Evolutionary conservation across 176 grass and related monocot genomes (phyloP), one percentile per base, ranked within the genome.

Genomic region (Avena insularis): DNA sequence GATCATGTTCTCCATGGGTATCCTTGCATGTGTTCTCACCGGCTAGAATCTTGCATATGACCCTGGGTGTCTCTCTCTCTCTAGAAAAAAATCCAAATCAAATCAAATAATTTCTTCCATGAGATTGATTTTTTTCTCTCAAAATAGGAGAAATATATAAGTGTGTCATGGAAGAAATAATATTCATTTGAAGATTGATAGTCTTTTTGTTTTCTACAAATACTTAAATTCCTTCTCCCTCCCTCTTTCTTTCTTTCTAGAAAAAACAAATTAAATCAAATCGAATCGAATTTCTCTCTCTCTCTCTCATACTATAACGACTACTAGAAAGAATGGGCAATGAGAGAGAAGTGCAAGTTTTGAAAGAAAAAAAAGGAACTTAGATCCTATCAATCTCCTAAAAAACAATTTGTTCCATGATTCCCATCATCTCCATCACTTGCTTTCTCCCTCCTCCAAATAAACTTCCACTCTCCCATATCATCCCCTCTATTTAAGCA

Each of bases 401-500:
- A 3, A 20, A 17, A 83, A 48, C 53, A 80, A 8, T 82, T 53
- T 85, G 29, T 3, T 58, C 2, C 63, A 81, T 90, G 31, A 77
- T 43, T 68, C 48, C 49, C 1, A 10, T 55, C 74, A 77, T 56
- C 74, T 19, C 35, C 55, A 80, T 43, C 40, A 43, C 40, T 43
- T 6, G 40, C 40, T 43, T 43, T 43, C 40, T 43, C 40, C 40
- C 40, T 43, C 40, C 40, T 43, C 40, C 40, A 43, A 43, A 35
- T 35, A 35, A 35, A 43, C 40, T 43, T 43, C 40, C 40, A 43
- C 40, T 43, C 40, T 3, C 33, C 33, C 33, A 35, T 35, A 35
- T 7, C 40, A 6, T 54, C 79, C 14, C 14, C 33, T 17, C 87
- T 97, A 97, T 97, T 71, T 97, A 97, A 89, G 33, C 74, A 75